A percentile compares a stretch with the other conserved stretches of the same genome.
Evolutionary conservation across 2,329 filamentous ascomycete species (phyloP).

Genomic region (Aspergillus tubingensis): DNA sequence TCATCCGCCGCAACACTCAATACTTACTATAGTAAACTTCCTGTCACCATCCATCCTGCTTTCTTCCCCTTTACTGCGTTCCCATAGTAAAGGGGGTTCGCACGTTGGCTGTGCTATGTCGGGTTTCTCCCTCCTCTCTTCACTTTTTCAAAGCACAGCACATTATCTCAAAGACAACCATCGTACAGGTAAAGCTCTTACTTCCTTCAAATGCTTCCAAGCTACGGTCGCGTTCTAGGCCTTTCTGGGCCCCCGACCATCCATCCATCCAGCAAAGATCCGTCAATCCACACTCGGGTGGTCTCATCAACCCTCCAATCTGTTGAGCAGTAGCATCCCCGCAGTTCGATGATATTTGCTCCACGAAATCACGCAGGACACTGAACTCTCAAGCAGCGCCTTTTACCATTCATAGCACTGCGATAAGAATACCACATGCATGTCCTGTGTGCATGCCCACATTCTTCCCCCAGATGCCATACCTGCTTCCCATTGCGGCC

Average conservation of each 20-base stretch:
- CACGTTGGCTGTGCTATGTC: not conserved
- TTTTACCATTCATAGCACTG: not conserved
- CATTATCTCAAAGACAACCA: not conserved
- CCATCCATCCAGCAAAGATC: not conserved
- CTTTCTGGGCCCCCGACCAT: not conserved
- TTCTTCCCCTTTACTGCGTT: not conserved
- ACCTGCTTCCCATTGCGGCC: not conserved
- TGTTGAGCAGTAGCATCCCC: not conserved
- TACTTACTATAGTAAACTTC: not conserved
- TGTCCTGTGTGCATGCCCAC: not conserved
- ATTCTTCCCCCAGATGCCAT: not conserved
- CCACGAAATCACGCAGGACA: not conserved
- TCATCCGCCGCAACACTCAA: slow-evolving; percentile 10
- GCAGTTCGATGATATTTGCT: not conserved
- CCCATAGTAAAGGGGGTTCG: not conserved
- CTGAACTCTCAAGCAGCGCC: not conserved
- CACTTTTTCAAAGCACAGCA: too few species aligned
- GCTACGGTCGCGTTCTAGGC: slow-evolving; percentile 1
- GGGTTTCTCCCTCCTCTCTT: too few species aligned
- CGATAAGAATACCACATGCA: not conserved
- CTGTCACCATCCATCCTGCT: not conserved
- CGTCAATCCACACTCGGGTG: not conserved
- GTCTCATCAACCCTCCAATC: not conserved
- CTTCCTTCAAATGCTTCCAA: not conserved
- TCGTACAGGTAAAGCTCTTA: not conserved